Base-by-base conservation (phyloP, 2,329 filamentous ascomycete genomes). In the Penicillium sp. region DNA sequence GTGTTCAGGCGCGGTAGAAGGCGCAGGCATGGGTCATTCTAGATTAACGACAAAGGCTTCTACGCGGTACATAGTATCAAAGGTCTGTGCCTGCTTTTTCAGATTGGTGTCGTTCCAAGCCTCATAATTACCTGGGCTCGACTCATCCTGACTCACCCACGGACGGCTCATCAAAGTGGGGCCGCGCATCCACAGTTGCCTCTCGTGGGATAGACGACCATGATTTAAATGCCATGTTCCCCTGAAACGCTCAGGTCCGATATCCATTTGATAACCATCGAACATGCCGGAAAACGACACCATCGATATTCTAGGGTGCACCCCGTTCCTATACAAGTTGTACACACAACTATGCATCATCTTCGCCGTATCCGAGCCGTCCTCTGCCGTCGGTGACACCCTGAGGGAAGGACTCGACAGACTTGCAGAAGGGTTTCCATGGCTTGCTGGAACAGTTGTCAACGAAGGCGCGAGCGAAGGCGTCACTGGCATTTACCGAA, bases 381-480 rank as follows among this genome's bases (percentile, higher is more conserved):
- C 61, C 2, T 54, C 50, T 9, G 16, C 19, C 9, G 60, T 62
- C 33, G 37, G 58, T 55, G 44, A 50, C n/a, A 61, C 55, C 10
- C 31, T 65, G 24, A 52, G 41, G 22, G 35, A 47, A 37, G 61
- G 61, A 39, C 62, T 66, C 27, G 58, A 60, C 31, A 55, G 40
- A 33, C 46, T 66, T 9, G 31, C 56, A 35, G 35, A 52, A 9
- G 33, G 14, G 14, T 62, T 64, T 33, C 58, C 56, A 19, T 65
- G 59, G 62, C 60, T 65, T 31, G 58, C 62, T 35, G 82, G 81
- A 4, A 71, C 78, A 14, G 76, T 81, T 1, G 64, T 79, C 22
- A 69, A 75, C 18, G 71, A 78, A 19, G 70, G 65, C 2, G 64
- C 66, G 11, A 58, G 60, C 16, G 52, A 68, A 3, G 70, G 66